Base-by-base conservation (phyloP, 768 basidiomycete species). In the Rhizopogon vinicolor region DNA sequence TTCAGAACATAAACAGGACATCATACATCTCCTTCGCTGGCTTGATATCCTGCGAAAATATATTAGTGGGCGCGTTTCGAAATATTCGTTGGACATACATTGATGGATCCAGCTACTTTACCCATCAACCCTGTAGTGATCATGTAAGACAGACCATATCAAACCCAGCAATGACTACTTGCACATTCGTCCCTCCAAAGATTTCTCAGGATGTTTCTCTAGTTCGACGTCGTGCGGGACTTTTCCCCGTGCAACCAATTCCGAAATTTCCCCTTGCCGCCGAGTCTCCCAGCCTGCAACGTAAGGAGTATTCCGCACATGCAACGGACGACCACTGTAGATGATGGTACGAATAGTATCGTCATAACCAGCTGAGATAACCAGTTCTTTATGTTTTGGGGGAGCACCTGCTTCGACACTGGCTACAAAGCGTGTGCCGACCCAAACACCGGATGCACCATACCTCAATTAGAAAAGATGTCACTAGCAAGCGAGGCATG, bases 371-470 rank as follows among this genome's bases (percentile, higher is more conserved):
- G 89, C 87, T 16, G 75, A 78, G 25, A 89, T 49, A 12, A 89
- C 74, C 52, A 81, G 71, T 50, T 89, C 78, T 65, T 91, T 91
- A 68, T 90, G 89, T 60, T 68, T 80, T 35, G 81, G 81, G 10
- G 91, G 85, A 2, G 91, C 91, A 39, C 85, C 87, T 0, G 91
- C 89, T 67, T 93, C 89, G 39, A 78, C 82, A 62, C 85, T 85
- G 10, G 91, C 89, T 41, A 92, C 89, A 65, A 93, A 93, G 40
- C 91, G 84, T 5, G 91, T 93, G 41, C 89, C 89, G 39, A 91
- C 89, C 92, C 92, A 94, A 3, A 93, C 87, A 43, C 86, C 92
- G 3, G 86, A 77, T 5, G 91, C 92, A 45, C 92, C 92, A 59
- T 87, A 91, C 51, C 87, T 88, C 58, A 45, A 18, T 51, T 25